Evolutionary conservation across 2,329 filamentous ascomycete genomes (phyloP), one percentile per base, ranked within the genome.

Genomic region (Grosmannia clavigera): DNA sequence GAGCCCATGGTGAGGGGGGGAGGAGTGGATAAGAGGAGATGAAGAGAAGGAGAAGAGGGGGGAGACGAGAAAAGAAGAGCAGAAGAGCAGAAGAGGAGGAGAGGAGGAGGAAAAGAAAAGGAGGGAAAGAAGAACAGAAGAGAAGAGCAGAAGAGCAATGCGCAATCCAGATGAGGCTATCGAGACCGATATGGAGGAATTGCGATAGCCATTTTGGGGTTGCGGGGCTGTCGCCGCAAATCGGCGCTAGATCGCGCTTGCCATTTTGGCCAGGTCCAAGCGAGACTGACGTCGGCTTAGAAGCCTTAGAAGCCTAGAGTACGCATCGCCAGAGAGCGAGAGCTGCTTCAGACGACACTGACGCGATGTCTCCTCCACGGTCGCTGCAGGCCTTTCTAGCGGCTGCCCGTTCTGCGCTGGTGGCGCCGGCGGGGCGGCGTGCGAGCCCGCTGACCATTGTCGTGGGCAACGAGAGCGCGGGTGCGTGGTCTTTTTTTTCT

Each of bases 401-500:
- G 5, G 71, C 73, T 1, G 81, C 82, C 25, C 76, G 75, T 59
- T 70, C 71, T 12, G 75, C 77, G 2, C 68, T 85, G 31, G 66
- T 72, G 2, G 70, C 73, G 5, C 74, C 64, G 2, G 70, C 75
- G 1, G 66, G 74, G 5, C 75, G 79, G 63, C 72, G 77, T 16
- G 65, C 72, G 1, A 70, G 67, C 4, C 81, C 81, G 2, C 65
- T 86, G 59, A 82, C 79, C 2, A 79, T 87, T 66, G 82, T 87
- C 4, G 76, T 86, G 10, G 84, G 84, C 51, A 87, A 87, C 64
- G 84, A 87, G 70, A 84, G 84, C 27, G 84, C 83, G 60, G 84
- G 84, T 82, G 55, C 19, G 58, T 29, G 7, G 2, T 2, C 22
- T 22, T 22, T 22, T 22, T 1, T 22, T 22, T 40, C 11, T 3